phyloP scores from a whole-genome alignment of 441 rosid genomes.

The Croton laevigatus region DNA sequence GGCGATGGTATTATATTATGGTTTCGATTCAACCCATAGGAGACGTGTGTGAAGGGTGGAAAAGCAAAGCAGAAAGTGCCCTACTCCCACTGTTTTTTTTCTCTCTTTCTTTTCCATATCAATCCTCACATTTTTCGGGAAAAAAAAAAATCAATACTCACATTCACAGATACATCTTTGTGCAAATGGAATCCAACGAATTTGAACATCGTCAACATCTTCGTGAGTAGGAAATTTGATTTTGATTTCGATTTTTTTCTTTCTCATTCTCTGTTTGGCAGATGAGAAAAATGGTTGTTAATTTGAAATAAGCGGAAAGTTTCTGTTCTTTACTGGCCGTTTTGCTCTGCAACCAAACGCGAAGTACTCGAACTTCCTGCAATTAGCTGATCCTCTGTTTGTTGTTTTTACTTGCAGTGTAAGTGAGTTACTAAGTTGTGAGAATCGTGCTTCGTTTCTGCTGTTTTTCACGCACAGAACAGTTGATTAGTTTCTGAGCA shows the following conservation, averaged over 20 bases:
- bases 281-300: slow-evolving; percentile 5
- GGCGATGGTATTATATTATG: slow-evolving; percentile 16
- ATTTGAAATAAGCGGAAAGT: background rate
- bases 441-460: background rate
- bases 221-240: background rate
- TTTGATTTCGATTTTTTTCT: background rate
- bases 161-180: background rate
- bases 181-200: slow-evolving; percentile 46
- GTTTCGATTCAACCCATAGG: background rate
- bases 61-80: slow-evolving; percentile 11
- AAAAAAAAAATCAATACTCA: slow-evolving; percentile 12
- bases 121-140: background rate
- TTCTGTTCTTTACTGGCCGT: background rate
- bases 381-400: slow-evolving; percentile 1
- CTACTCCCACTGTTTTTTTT: background rate
- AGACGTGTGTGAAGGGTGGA: slow-evolving; percentile 8
- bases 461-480: background rate
- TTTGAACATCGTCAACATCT: slow-evolving; percentile 23
- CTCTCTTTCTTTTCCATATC: slow-evolving; percentile 1
- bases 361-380: background rate
- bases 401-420: slow-evolving; percentile 5
- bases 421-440: background rate
- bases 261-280: slow-evolving; percentile 2
- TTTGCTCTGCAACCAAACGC: background rate
- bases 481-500: background rate